phyloP scores from a whole-genome alignment of 768 basidiomycete species.

The Psilocybe sp. region DNA sequence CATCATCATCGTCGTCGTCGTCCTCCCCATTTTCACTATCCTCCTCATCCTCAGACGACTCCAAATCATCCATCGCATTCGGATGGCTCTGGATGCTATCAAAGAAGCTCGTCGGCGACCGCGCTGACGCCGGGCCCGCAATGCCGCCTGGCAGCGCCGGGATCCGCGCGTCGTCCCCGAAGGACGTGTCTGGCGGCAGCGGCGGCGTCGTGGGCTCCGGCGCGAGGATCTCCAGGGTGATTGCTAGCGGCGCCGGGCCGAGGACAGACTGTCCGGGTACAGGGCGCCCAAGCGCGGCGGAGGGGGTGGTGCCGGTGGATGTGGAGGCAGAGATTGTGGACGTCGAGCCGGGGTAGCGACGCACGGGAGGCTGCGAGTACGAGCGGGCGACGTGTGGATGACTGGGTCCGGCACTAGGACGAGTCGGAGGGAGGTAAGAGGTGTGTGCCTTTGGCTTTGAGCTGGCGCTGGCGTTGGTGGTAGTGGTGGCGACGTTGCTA shows the following conservation, averaged over 20 bases:
- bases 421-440: too few relatives aligned
- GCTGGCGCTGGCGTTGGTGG: not conserved
- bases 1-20: slow-evolving; percentile 28
- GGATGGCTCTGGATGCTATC: slow-evolving; percentile 68
- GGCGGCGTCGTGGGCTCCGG: slow-evolving; percentile 45
- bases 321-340: too few relatives aligned
- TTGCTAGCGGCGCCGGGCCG: not conserved
- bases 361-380: too few relatives aligned
- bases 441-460: too few relatives aligned
- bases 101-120: slow-evolving; percentile 73
- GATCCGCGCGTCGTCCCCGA: not conserved
- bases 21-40: slow-evolving; percentile 31
- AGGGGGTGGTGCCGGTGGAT: too few relatives aligned
- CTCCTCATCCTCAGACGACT: slow-evolving; percentile 52
- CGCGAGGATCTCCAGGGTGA: slow-evolving; percentile 33
- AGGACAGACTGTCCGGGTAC: not conserved
- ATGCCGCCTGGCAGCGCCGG: slow-evolving; percentile 39
- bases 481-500: not conserved
- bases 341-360: too few relatives aligned
- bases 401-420: too few relatives aligned
- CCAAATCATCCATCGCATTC: slow-evolving; percentile 73
- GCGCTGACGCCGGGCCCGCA: slow-evolving; percentile 62
- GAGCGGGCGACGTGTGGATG: too few relatives aligned
- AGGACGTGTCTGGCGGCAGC: slow-evolving; percentile 31
- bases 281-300: too few relatives aligned